A percentile compares a stretch with the other conserved stretches of the same genome.
Evolutionary conservation across 2,329 filamentous ascomycete genomes (phyloP).

Genomic region (Epicoccum sorghinum): DNA sequence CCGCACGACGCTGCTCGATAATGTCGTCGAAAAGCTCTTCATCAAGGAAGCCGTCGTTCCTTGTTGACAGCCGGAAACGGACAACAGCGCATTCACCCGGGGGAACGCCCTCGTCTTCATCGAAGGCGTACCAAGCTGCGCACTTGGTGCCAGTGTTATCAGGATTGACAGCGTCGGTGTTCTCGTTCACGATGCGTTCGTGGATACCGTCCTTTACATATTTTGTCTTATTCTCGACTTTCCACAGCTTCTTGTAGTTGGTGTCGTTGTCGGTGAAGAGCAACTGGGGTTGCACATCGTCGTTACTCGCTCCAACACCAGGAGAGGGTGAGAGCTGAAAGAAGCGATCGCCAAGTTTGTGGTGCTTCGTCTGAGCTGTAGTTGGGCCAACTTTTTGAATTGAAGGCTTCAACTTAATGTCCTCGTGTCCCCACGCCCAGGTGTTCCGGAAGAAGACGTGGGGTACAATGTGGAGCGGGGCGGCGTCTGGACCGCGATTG

Average conservation of each 20-base stretch:
- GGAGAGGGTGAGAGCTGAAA: slow-evolving; percentile 88
- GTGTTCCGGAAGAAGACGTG: slow-evolving; percentile 98
- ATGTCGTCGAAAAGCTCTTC: slow-evolving; percentile 92
- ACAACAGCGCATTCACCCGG: slow-evolving; percentile 95
- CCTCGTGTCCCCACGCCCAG: slow-evolving; percentile 90
- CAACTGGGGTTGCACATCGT: slow-evolving; percentile 83
- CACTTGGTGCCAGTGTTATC: slow-evolving; percentile 81
- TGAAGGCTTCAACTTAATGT: slow-evolving; percentile 77
- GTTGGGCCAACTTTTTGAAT: slow-evolving; percentile 71
- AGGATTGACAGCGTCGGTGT: slow-evolving; percentile 84
- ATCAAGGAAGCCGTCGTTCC: slow-evolving; percentile 78
- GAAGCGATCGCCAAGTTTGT: slow-evolving; percentile 81
- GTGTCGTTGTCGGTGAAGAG: slow-evolving; percentile 97
- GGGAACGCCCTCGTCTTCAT: slow-evolving; percentile 83
- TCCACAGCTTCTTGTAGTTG: slow-evolving; percentile 79
- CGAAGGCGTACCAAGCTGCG: slow-evolving; percentile 90
- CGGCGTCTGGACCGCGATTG: slow-evolving; percentile 90
- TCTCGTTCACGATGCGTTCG: slow-evolving; percentile 78
- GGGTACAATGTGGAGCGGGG: slow-evolving; percentile 89
- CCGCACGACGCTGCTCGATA: slow-evolving; percentile 82
- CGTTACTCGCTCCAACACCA: slow-evolving; percentile 75
- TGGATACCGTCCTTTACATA: slow-evolving; percentile 98
- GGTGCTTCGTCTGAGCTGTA: slow-evolving; percentile 77
- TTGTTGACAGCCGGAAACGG: slow-evolving; percentile 83
- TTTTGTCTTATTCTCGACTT: slow-evolving; percentile 72